Percentiles rank a stretch among this genome's conserved stretches.
These are phyloP conservation scores for Starmerella bombi DNA, from an alignment of 805 yeast species.

Conservation along the genomic window DNA sequence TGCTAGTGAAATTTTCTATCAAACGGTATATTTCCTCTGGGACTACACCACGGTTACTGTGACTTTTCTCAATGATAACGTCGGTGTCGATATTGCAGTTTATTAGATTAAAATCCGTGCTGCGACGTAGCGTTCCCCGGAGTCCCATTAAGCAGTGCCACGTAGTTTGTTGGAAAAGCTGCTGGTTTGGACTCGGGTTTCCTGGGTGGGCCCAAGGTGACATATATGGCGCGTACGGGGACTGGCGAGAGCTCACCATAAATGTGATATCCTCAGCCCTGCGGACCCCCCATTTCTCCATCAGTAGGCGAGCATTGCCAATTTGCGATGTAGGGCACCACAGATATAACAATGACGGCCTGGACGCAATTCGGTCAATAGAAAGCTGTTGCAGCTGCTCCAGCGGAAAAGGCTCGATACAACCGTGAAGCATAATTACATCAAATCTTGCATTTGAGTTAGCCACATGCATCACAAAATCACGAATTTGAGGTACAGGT, in stretches of 20 bases:
- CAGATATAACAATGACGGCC: slow-evolving; percentile 73
- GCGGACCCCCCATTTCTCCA: slow-evolving; percentile 51
- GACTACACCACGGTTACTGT: slow-evolving; percentile 30
- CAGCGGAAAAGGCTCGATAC: slow-evolving; percentile 41
- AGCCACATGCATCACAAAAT: slow-evolving; percentile 50
- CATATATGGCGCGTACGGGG: slow-evolving; percentile 48
- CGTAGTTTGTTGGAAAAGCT: slow-evolving; percentile 44
- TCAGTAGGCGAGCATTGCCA: slow-evolving; percentile 38
- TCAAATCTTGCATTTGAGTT: slow-evolving; percentile 53
- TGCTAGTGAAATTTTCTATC: slow-evolving; percentile 78
- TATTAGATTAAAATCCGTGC: slow-evolving; percentile 69
- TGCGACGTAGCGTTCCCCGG: slow-evolving; percentile 82
- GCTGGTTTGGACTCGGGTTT: slow-evolving; percentile 16
- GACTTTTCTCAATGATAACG: slow-evolving; percentile 48
- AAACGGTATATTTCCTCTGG: slow-evolving; percentile 69
- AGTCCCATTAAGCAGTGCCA: slow-evolving; percentile 99
- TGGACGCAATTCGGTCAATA: slow-evolving; percentile 56
- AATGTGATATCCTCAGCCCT: slow-evolving; percentile 83
- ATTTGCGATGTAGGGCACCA: slow-evolving; percentile 78
- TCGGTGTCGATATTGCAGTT: slow-evolving; percentile 92
- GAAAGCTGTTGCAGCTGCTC: slow-evolving; percentile 56
- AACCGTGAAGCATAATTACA: slow-evolving; percentile 82
- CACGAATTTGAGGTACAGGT: slow-evolving; percentile 39
- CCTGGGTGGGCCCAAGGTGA: not conserved
- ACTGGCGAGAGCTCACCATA: slow-evolving; percentile 51